Evolutionary conservation across 257 asterid species (phyloP).

Genomic region (Nicotiana tomentosiformis): DNA sequence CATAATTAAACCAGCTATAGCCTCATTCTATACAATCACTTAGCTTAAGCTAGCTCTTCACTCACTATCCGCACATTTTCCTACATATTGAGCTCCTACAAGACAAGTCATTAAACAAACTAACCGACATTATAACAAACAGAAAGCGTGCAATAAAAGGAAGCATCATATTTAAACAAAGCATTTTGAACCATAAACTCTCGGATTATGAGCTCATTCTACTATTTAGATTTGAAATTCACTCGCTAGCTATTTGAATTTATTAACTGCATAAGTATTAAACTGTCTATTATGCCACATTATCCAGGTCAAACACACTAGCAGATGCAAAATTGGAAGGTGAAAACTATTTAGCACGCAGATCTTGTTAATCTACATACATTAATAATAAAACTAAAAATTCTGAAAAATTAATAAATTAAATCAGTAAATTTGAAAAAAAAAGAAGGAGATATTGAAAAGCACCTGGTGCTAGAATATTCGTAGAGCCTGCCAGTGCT

Average conservation of each 20-base stretch:
- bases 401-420: neutral
- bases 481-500: conserved; percentile 40
- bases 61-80: neutral
- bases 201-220: neutral
- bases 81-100: neutral
- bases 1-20: neutral
- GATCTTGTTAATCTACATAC: neutral
- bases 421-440: neutral
- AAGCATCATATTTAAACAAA: neutral
- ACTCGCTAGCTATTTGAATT: neutral
- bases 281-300: neutral
- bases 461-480: conserved; percentile 35
- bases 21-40: neutral
- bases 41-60: neutral
- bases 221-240: neutral
- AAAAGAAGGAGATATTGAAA: neutral
- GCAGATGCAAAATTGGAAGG: neutral
- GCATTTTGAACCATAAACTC: neutral
- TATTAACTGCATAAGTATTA: neutral
- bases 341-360: neutral
- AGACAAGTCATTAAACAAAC: neutral
- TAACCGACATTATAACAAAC: neutral
- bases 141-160: neutral
- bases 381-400: neutral
- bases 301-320: neutral